Evolutionary conservation across 257 asterid species (phyloP).

Genomic region (Solanum gandarillasii): DNA sequence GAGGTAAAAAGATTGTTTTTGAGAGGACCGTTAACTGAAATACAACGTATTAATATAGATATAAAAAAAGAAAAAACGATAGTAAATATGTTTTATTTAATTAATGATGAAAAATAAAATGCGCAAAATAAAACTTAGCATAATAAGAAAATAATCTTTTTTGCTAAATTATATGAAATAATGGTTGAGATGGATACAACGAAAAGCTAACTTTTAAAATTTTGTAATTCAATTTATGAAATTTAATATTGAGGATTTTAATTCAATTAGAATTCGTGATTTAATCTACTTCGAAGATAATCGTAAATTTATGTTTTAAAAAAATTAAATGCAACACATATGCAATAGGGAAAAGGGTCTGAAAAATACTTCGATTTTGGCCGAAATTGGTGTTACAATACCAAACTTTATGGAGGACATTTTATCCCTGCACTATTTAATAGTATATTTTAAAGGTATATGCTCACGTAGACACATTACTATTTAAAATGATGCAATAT

Average conservation of each 20-base stretch:
- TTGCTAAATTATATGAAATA: neutral
- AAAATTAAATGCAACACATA: neutral
- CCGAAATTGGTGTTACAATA: too few species aligned
- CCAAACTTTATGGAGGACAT: too few species aligned
- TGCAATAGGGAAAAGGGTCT: neutral
- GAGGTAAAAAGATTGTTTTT: fast-evolving
- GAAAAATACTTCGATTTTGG: too few species aligned
- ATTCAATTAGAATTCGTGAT: neutral
- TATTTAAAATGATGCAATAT: too few species aligned
- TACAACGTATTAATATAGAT: neutral
- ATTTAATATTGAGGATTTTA: neutral
- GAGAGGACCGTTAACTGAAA: fast-evolving
- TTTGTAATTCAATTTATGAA: neutral
- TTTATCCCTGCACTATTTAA: too few species aligned
- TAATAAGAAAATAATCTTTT: neutral
- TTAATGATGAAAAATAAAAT: neutral
- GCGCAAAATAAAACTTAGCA: neutral
- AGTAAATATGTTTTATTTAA: neutral
- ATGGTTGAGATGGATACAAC: neutral
- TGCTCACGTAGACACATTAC: too few species aligned
- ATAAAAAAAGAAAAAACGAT: neutral
- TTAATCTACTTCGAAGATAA: neutral
- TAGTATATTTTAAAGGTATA: too few species aligned
- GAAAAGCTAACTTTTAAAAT: neutral
- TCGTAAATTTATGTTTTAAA: neutral